phyloP scores from a whole-genome alignment of 2,329 filamentous ascomycete genomes.

The Emmonsia crescens region DNA sequence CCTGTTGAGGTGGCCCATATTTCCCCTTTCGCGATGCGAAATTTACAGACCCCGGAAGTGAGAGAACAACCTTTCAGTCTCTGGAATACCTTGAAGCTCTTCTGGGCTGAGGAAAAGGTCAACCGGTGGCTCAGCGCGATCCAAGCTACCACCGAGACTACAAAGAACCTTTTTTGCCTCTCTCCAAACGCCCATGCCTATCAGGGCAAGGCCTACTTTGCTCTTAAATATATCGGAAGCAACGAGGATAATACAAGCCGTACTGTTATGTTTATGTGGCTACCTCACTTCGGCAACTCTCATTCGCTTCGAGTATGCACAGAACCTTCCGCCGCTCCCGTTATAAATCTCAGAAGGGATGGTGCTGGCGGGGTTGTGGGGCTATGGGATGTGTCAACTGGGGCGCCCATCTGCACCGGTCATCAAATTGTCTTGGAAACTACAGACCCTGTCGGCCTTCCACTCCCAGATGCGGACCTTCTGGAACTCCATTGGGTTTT shows the following conservation, averaged over 20 bases:
- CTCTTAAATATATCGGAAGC: neutral
- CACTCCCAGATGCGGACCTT: neutral
- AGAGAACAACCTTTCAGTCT: neutral
- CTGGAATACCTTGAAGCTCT: neutral
- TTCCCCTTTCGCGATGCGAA: too few relatives aligned
- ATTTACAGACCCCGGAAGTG: neutral
- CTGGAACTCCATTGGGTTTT: too few relatives aligned
- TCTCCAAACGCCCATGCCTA: neutral
- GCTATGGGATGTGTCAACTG: neutral
- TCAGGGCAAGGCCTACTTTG: neutral
- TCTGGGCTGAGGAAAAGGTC: neutral
- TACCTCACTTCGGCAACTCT: neutral
- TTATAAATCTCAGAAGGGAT: neutral
- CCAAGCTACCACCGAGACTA: neutral
- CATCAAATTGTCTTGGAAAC: neutral
- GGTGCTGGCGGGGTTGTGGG: neutral
- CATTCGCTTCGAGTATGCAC: neutral
- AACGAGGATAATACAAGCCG: neutral
- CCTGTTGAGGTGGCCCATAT: too few relatives aligned
- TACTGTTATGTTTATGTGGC: neutral
- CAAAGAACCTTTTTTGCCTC: neutral
- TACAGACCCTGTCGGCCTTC: neutral
- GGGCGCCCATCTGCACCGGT: neutral
- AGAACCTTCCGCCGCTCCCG: neutral
- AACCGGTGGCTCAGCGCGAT: neutral